These are phyloP conservation scores for Hyphodiscus hymeniophilus DNA, from an alignment of 495 filamentous ascomycete genomes.

Conservation along the genomic window DNA sequence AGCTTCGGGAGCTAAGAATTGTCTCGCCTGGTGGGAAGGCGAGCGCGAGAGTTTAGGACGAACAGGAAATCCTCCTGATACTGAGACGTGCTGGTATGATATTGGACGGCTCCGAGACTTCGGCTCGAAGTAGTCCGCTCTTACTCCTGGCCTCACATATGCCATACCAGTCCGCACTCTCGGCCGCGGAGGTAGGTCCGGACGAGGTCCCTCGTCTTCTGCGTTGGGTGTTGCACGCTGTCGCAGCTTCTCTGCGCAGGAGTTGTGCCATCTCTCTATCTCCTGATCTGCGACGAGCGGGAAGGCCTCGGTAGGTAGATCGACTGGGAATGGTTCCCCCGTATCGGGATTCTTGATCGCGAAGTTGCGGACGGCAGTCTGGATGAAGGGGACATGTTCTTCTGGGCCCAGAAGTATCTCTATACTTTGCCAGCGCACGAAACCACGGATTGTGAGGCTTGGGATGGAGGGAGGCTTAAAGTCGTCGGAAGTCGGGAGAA, in stretches of 20 bases:
- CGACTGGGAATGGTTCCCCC: slow-evolving; percentile 62
- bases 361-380: slow-evolving; percentile 71
- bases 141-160: slow-evolving; percentile 12
- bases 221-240: slow-evolving; percentile 22
- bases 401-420: slow-evolving; percentile 82
- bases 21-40: slow-evolving; percentile 15
- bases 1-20: slow-evolving; percentile 20
- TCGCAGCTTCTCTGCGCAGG: slow-evolving; percentile 49
- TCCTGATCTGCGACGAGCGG: slow-evolving; percentile 65
- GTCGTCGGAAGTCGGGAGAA: slow-evolving; percentile 61
- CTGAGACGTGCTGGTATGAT: slow-evolving; percentile 11
- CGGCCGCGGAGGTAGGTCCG: slow-evolving; percentile 17
- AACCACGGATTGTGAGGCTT: slow-evolving; percentile 72
- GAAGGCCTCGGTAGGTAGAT: slow-evolving; percentile 68
- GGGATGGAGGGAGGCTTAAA: slow-evolving; percentile 71
- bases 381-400: slow-evolving; percentile 77
- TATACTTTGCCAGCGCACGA: slow-evolving; percentile 90
- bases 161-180: slow-evolving; percentile 14
- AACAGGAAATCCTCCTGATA: not conserved
- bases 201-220: slow-evolving; percentile 2
- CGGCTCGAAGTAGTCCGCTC: slow-evolving; percentile 12
- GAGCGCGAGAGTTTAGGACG: slow-evolving; percentile 10
- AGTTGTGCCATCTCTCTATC: slow-evolving; percentile 78
- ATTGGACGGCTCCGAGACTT: slow-evolving; percentile 8
- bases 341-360: slow-evolving; percentile 65